Evolutionary conservation across 768 basidiomycete species (phyloP), one percentile per base, ranked within the genome.

Genomic region (Pleurotus tuber-regium): DNA sequence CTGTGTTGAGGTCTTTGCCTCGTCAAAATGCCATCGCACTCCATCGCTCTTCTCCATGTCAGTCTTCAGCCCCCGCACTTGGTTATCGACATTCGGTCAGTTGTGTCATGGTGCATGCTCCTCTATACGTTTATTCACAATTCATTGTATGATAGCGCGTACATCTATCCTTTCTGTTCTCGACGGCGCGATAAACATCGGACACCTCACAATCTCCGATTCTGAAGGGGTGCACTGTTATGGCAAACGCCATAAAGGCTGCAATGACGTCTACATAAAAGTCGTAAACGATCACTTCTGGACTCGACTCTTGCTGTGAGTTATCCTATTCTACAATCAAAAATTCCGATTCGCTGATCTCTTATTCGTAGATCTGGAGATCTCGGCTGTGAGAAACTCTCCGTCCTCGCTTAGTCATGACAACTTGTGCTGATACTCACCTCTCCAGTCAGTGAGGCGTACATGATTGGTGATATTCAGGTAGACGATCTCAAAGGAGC

Each of bases 391-490:
- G 69, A 75, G 81, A 59, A 42, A 43, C 47, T 5, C 14, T 29
- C 43, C 24, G 19, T 28, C n/a, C 16, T 29, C 28, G 24, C 19
- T 28, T 16, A 2, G n/a, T 35, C 41, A 19, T 19, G 5, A 8
- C 16, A 26, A 42, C 23, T 24, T 43, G 19, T 51, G 12, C 28
- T 53, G 26, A 52, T 33, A 23, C 28, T n/a, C n/a, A n/a, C 8
- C 25, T 38, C 33, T 40, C 40, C 58, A 86, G 84, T 86, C 69
- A 85, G 84, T 63, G 84, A 86, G 73, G 84, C 83, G 2, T 86
- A 83, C 64, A 86, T 86, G 84, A 73, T 85, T 63, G 84, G 84
- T 48, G 84, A 86, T 54, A 70, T 86, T 29, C 72, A 85, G 58
- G 81, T 84, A 5, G 75, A 74, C 54, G 74, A 73, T 58, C 77